Percentiles rank a stretch among this genome's conserved stretches.
Conservation (phyloP, 2,329 filamentous ascomycete species). For the Diaporthe capsici region DNA sequence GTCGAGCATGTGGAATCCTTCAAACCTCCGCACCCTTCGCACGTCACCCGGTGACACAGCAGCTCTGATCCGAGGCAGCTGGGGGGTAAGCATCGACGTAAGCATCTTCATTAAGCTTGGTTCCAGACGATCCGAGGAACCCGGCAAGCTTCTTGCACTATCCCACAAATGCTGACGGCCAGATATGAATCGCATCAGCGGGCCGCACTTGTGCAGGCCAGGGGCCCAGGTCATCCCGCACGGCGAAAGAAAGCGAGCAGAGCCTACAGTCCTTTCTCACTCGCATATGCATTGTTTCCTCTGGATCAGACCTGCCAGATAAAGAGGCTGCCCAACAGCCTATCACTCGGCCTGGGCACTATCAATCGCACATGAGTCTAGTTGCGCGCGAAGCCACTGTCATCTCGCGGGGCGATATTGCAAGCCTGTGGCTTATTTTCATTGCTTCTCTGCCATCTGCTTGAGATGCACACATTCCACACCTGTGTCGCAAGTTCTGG, state of each 20-base stretch:
- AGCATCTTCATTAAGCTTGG: neutral
- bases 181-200: neutral
- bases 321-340: neutral
- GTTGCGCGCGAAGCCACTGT: neutral
- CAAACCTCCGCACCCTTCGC: neutral
- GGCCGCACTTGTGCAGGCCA: neutral
- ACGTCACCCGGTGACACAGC: no score
- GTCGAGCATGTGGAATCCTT: neutral
- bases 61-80: neutral
- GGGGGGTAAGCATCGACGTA: neutral
- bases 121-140: neutral
- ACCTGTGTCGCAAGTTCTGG: neutral
- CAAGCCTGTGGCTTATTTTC: neutral
- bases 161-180: neutral
- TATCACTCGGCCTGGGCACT: neutral
- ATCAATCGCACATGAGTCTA: neutral
- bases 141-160: neutral
- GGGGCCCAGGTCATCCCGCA: neutral
- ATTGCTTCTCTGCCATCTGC: neutral
- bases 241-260: neutral
- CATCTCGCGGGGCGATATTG: neutral
- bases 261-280: neutral
- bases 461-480: neutral
- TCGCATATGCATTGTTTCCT: neutral
- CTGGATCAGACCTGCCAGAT: neutral